Evolutionary conservation across 2,329 filamentous ascomycete genomes (phyloP).

Genomic region (Cadophora malorum): DNA sequence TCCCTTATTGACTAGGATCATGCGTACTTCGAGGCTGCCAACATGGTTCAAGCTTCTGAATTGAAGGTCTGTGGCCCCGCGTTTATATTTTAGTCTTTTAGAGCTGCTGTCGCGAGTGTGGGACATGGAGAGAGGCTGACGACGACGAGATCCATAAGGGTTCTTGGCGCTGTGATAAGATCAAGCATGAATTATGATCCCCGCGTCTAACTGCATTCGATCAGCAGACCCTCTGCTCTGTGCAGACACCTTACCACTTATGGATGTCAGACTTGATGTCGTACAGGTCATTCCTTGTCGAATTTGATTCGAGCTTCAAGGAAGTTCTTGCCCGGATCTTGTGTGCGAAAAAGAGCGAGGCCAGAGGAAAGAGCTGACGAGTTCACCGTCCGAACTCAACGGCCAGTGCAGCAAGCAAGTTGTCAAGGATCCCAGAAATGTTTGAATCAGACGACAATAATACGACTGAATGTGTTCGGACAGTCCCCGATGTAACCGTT

Average conservation of each 20-base stretch:
- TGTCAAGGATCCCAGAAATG: neutral
- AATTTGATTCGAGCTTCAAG: neutral
- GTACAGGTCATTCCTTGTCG: neutral
- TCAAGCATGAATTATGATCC: conserved; percentile 14
- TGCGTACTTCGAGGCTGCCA: neutral
- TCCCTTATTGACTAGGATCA: neutral
- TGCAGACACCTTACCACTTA: neutral
- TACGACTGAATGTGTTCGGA: neutral
- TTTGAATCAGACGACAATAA: neutral
- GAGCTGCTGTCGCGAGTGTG: neutral
- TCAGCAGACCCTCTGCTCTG: neutral
- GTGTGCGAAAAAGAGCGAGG: neutral
- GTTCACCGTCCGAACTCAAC: neutral
- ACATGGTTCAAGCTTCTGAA: conserved; percentile 6
- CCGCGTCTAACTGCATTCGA: neutral
- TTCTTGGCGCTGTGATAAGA: neutral
- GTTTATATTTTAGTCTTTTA: neutral
- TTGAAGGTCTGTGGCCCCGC: neutral
- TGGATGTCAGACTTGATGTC: neutral
- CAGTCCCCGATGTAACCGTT: neutral
- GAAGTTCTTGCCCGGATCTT: neutral
- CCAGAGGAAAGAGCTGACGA: conserved; percentile 6
- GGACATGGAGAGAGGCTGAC: conserved; percentile 1
- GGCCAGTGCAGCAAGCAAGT: neutral
- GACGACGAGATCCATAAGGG: conserved; percentile 10